phyloP scores from a whole-genome alignment of 176 grass and related monocot genomes.

The Paspalum notatum region DNA sequence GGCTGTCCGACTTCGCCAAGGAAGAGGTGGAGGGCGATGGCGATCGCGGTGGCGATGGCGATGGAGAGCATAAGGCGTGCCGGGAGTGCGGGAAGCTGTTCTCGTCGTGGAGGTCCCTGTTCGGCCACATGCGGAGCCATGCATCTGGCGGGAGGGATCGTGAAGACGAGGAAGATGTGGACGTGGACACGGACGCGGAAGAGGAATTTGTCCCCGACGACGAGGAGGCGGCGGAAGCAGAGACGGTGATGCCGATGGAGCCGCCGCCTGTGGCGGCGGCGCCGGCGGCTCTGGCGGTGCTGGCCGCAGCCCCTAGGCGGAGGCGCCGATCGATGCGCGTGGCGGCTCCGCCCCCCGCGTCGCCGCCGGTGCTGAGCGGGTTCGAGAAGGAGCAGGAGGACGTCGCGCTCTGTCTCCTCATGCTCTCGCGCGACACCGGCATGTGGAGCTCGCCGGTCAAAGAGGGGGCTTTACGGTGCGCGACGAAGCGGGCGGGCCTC shows the following conservation, averaged over 20 bases:
- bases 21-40: slow-evolving; percentile 6
- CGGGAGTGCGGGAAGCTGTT: slow-evolving; percentile 61
- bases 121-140: slow-evolving; percentile 62
- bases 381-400: slow-evolving; percentile 58
- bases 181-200: not conserved
- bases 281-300: not conserved
- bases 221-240: slow-evolving; percentile 11
- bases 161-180: slow-evolving; percentile 16
- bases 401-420: slow-evolving; percentile 67
- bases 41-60: not conserved
- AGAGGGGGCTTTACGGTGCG: not conserved
- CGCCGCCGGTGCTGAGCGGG: slow-evolving; percentile 34
- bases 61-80: slow-evolving; percentile 40
- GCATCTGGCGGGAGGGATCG: slow-evolving; percentile 16
- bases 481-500: not conserved
- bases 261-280: not conserved
- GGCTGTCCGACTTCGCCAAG: slow-evolving; percentile 50
- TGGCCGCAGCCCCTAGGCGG: slow-evolving; percentile 41
- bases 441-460: slow-evolving; percentile 31
- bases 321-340: slow-evolving; percentile 47
- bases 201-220: slow-evolving; percentile 5
- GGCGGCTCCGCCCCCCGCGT: slow-evolving; percentile 31
- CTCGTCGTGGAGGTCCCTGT: slow-evolving; percentile 52
- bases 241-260: slow-evolving; percentile 1
- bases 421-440: slow-evolving; percentile 66